Conservation (phyloP, 2,329 filamentous ascomycete genomes). For the Diaporthe destruens region DNA sequence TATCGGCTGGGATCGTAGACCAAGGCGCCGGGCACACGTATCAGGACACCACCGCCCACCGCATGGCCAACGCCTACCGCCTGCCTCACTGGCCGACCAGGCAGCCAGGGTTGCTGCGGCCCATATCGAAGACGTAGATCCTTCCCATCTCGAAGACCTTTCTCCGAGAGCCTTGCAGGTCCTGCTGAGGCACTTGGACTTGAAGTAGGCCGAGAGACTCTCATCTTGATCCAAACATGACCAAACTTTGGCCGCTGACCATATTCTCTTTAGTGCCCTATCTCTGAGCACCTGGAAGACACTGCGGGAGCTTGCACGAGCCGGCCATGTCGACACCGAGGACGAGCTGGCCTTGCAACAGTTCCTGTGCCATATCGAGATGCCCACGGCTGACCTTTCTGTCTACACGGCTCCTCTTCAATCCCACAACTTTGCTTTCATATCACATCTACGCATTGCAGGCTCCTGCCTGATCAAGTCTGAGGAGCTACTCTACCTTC, state of each 20-base stretch:
- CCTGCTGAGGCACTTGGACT: constrained; percentile 21
- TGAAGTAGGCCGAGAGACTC: constrained; percentile 18
- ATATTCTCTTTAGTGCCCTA: neutral
- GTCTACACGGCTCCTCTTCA: constrained; percentile 34
- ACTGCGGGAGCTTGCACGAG: constrained; percentile 1
- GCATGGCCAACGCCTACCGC: neutral
- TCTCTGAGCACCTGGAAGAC: constrained; percentile 20
- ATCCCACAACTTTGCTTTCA: constrained; percentile 29
- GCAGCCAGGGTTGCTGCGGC: constrained; percentile 22
- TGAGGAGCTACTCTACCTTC: constrained; percentile 33
- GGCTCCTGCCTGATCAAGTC: constrained; percentile 29
- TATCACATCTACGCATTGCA: constrained; percentile 34
- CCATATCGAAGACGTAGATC: constrained; percentile 4
- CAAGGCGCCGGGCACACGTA: neutral
- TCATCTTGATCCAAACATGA: neutral
- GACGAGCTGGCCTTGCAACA: neutral
- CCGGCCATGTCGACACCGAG: neutral
- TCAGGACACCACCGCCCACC: neutral
- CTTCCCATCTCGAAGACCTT: constrained; percentile 1
- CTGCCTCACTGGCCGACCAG: constrained; percentile 17
- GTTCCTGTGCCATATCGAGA: constrained; percentile 4
- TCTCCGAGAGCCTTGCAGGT: constrained; percentile 9
- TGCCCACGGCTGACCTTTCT: constrained; percentile 27
- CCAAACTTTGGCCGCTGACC: neutral
- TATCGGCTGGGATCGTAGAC: constrained; percentile 27